A percentile compares a stretch with the other conserved stretches of the same genome.
These are phyloP conservation scores for Fraxinus sp. DNA, from an alignment of 305 asterid species.

Conservation along the genomic window DNA sequence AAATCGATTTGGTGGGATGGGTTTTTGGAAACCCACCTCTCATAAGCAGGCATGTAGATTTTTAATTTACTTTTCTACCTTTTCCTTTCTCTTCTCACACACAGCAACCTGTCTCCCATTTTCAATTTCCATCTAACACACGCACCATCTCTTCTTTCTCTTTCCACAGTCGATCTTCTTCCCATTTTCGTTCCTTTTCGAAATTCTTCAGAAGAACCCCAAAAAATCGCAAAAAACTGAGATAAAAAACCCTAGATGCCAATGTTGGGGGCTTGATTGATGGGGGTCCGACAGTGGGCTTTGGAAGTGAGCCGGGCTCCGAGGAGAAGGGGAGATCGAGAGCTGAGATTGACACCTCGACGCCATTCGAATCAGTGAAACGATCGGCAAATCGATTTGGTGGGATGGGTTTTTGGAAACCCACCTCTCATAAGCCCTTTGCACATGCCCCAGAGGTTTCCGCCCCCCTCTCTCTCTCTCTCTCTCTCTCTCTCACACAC, in stretches of 20 bases:
- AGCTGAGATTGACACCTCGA: slow-evolving; percentile 84
- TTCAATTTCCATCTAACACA: too few relatives aligned
- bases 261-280: not conserved
- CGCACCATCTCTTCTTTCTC: too few relatives aligned
- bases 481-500: not conserved
- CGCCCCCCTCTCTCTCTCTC: not conserved
- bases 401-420: slow-evolving; percentile 95
- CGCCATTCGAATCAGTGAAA: slow-evolving; percentile 88
- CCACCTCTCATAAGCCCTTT: slow-evolving; percentile 45
- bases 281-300: slow-evolving; percentile 22
- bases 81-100: too few relatives aligned
- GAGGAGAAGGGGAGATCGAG: slow-evolving; percentile 15
- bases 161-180: too few relatives aligned
- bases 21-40: slow-evolving; percentile 78
- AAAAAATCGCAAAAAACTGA: too few relatives aligned
- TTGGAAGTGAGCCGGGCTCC: slow-evolving; percentile 12
- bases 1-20: slow-evolving; percentile 84
- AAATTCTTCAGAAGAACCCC: too few relatives aligned
- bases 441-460: slow-evolving; percentile 36
- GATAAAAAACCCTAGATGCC: slow-evolving; percentile 17
- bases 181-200: too few relatives aligned
- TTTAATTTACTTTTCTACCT: too few relatives aligned
- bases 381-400: slow-evolving; percentile 85
- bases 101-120: too few relatives aligned
- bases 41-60: slow-evolving; percentile 21